Percentiles rank a stretch among this genome's conserved stretches.
phyloP scores from a whole-genome alignment of 768 basidiomycete species.

The Tephrocybe sp. region DNA sequence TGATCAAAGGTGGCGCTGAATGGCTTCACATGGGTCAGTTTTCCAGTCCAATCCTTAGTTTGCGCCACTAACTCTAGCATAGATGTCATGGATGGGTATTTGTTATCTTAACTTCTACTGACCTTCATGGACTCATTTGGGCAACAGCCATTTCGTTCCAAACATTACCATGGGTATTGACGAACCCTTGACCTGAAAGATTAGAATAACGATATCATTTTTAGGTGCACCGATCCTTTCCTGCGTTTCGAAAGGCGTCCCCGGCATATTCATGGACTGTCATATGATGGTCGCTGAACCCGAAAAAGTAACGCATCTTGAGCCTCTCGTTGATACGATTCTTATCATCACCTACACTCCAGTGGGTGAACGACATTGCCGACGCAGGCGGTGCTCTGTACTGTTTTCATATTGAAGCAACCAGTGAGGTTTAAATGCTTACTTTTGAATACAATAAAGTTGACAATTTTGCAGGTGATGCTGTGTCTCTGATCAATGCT shows the following conservation, averaged over 20 bases:
- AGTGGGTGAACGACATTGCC: slow-evolving; percentile 98
- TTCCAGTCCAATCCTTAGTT: neutral
- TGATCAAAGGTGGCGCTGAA: slow-evolving; percentile 94
- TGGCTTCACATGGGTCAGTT: slow-evolving; percentile 95
- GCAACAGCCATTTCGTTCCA: slow-evolving; percentile 88
- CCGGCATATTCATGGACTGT: slow-evolving; percentile 99
- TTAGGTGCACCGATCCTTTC: slow-evolving; percentile 86
- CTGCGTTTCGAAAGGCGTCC: slow-evolving; percentile 82
- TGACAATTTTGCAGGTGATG: slow-evolving; percentile 46
- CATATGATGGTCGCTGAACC: slow-evolving; percentile 99
- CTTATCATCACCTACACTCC: slow-evolving; percentile 1
- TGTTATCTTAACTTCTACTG: slow-evolving; percentile 10
- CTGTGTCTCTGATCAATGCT: slow-evolving; percentile 71
- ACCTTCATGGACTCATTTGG: slow-evolving; percentile 11
- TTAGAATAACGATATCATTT: neutral
- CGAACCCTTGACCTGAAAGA: neutral
- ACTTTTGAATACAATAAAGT: neutral
- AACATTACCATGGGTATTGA: slow-evolving; percentile 92
- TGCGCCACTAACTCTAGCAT: slow-evolving; percentile 28
- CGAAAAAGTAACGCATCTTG: slow-evolving; percentile 58
- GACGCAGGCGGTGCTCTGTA: slow-evolving; percentile 94
- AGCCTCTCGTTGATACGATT: neutral
- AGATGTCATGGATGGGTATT: slow-evolving; percentile 98
- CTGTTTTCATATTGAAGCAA: slow-evolving; percentile 96
- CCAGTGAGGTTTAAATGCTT: slow-evolving; percentile 51